These are phyloP conservation scores for Dioszegia aurantiaca DNA, from an alignment of 768 basidiomycete genomes.

Conservation along the genomic window DNA sequence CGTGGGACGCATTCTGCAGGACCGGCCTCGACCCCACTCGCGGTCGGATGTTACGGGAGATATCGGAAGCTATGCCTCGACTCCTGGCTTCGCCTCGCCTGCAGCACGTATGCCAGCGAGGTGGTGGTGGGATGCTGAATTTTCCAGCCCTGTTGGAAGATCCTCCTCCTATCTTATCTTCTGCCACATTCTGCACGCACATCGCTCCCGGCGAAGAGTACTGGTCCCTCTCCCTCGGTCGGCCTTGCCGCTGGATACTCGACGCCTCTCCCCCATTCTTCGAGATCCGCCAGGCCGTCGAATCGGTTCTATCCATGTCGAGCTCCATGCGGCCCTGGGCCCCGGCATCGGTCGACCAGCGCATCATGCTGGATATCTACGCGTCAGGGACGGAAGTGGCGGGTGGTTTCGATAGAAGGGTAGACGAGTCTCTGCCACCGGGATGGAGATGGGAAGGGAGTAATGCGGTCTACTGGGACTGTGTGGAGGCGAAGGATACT, in stretches of 20 bases:
- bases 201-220: conserved; percentile 10
- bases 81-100: not conserved
- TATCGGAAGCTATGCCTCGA: conserved; percentile 5
- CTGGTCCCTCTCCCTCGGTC: conserved; percentile 6
- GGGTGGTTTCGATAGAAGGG: not conserved
- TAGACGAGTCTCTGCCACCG: not conserved
- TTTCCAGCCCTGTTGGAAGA: conserved; percentile 5
- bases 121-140: conserved; percentile 6
- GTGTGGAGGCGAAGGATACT: conserved; percentile 7
- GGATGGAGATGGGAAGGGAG: conserved; percentile 13
- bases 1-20: conserved; percentile 5
- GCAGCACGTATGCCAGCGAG: conserved; percentile 5
- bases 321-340: conserved; percentile 8
- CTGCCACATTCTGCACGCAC: conserved; percentile 1
- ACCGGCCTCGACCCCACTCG: not conserved
- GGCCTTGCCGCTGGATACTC: conserved; percentile 5
- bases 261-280: not conserved
- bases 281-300: not conserved
- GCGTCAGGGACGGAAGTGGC: not conserved
- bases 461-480: not conserved
- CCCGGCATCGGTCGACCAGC: not conserved
- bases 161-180: not conserved
- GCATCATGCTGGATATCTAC: conserved; percentile 8
- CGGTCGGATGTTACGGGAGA: not conserved
- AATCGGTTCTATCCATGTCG: not conserved